Base-by-base conservation (phyloP, 805 yeast genomes). In the Saccharomycopsis sp. region DNA sequence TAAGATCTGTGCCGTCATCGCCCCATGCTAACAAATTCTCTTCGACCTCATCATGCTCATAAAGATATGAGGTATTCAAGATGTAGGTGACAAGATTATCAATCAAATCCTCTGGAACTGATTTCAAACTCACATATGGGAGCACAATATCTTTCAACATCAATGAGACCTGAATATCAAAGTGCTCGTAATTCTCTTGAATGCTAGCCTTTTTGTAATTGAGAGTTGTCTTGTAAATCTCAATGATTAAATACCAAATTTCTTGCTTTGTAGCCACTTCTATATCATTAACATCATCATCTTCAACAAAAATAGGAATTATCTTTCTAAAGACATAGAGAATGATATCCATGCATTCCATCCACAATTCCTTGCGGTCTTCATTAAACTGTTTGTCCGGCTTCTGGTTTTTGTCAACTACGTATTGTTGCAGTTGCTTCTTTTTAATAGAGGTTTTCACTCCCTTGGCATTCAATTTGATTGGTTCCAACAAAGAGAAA, bases 11-110 rank as follows among this genome's bases (percentile, higher is more conserved):
- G 8, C 49, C 49, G 22, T 44, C 49, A 44, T 44, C 49, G 7
- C 19, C 49, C 49, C 49, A 44, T 35, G 64, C 67, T 29, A 72
- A 65, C 38, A 75, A 65, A 53, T 64, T 71, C 25, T 62, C 72
- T 64, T 81, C 96, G 17, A 78, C 69, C 53, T 79, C 87, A 69
- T 78, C 87, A 41, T 74, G 75, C 58, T 77, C 81, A 73, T 80
- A 87, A 25, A 81, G 70, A 63, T 77, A 87, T 0, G 93, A 86
- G 22, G 80, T 74, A 1, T 72, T 67, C 80, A 88, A 86, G 1
- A 90, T 64, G 1, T 77, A 69, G 3, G 75, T 68, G 1, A 86
- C 67, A 52, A 83, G 76, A 9, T 71, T 72, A 9, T 75, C 74
- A 12, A 85, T 64, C 20, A 75, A 67, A 1, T 64, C 64, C 2